phyloP scores from a whole-genome alignment of 768 basidiomycete species.

The Russula abietina region DNA sequence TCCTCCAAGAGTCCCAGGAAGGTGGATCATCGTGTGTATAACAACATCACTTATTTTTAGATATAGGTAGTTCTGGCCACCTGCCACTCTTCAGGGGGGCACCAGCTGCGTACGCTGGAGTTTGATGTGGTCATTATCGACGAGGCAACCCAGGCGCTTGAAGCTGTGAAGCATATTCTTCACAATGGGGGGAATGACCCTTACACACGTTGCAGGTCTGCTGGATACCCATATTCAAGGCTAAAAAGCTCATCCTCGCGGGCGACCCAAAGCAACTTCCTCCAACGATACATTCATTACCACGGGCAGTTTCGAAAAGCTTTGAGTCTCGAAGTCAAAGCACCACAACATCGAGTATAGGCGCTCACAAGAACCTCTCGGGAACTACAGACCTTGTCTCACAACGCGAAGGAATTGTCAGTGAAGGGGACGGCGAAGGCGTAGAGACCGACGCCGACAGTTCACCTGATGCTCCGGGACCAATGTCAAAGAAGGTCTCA shows the following conservation, averaged over 20 bases:
- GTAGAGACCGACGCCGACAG: background rate
- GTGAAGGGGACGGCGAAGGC: background rate
- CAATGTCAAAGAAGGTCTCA: background rate
- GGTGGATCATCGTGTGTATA: background rate
- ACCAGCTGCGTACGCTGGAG: conserved; percentile 64
- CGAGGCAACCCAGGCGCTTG: conserved; percentile 94
- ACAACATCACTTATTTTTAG: background rate
- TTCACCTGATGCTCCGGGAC: background rate
- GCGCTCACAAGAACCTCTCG: background rate
- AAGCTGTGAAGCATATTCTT: conserved; percentile 57
- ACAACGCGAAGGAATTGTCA: background rate
- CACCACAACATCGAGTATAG: background rate
- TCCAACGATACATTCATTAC: conserved; percentile 77
- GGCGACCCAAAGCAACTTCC: conserved; percentile 96
- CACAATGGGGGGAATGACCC: background rate
- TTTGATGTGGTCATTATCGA: conserved; percentile 97
- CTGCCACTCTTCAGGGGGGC: conserved; percentile 87
- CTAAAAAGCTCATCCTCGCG: conserved; percentile 81
- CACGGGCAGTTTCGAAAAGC: conserved; percentile 33
- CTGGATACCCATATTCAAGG: conserved; percentile 94
- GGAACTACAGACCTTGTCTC: background rate
- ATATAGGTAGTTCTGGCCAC: conserved; percentile 83
- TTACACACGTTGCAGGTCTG: conserved; percentile 50
- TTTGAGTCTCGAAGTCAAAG: background rate
- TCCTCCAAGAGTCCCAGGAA: conserved; percentile 75